Evolutionary conservation across 805 yeast species (phyloP).

Genomic region (Teunomyces tritomae): DNA sequence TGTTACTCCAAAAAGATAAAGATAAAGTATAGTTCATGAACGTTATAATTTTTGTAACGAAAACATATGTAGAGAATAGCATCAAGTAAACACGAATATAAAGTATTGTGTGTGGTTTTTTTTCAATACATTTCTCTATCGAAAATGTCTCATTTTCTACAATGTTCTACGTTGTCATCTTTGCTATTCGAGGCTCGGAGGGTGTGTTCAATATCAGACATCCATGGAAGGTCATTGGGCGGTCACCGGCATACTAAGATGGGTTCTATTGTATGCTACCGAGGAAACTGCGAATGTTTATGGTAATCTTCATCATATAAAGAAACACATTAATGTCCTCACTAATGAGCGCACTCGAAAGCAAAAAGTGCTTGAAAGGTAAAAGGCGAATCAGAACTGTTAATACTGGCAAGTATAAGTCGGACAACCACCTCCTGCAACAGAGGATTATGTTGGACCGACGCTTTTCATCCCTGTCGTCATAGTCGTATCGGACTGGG

Average conservation of each 20-base stretch:
- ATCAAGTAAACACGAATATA: no score
- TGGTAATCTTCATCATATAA: slow-evolving; percentile 71
- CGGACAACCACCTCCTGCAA: slow-evolving; percentile 39
- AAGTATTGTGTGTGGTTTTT: no score
- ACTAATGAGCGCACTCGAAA: neutral
- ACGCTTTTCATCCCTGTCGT: slow-evolving; percentile 75
- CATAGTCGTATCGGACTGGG: slow-evolving; percentile 93
- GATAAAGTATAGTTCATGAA: no score
- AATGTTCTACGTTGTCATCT: neutral
- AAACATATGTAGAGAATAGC: no score
- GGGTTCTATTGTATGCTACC: slow-evolving; percentile 88
- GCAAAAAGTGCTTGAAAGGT: neutral
- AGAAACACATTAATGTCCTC: slow-evolving; percentile 7
- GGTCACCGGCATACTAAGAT: slow-evolving; percentile 83
- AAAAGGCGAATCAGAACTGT: slow-evolving; percentile 55
- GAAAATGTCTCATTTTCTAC: neutral
- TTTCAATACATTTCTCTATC: no score
- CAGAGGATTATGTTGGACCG: slow-evolving; percentile 34
- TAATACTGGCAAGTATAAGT: slow-evolving; percentile 89
- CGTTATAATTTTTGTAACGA: no score
- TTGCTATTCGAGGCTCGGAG: no score
- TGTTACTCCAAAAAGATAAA: neutral
- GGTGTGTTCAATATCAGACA: slow-evolving; percentile 59
- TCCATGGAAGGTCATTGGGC: slow-evolving; percentile 86
- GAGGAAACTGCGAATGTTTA: slow-evolving; percentile 95